Percentiles rank a stretch among this genome's conserved stretches.
phyloP scores from a whole-genome alignment of 2,329 filamentous ascomycete species.

The Drechmeria coniospora region DNA sequence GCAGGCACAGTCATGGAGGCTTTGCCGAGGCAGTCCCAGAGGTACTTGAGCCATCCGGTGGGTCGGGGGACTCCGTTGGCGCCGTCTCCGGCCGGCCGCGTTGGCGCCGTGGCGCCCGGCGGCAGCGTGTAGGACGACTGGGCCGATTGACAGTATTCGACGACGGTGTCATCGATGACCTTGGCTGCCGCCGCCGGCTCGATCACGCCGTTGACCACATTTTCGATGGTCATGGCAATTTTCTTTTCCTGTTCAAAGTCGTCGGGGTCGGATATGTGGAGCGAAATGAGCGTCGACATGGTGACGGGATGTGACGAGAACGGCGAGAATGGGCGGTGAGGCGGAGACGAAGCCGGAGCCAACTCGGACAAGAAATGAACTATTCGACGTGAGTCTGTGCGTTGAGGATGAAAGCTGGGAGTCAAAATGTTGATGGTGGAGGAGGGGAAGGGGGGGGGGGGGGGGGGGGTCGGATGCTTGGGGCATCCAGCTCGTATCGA shows the following conservation, averaged over 20 bases:
- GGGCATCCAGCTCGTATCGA: no score
- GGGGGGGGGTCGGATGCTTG: no score
- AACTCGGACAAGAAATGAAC: no score
- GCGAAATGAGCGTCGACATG: neutral
- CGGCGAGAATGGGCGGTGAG: neutral
- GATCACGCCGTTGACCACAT: conserved; percentile 1
- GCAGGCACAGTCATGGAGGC: neutral
- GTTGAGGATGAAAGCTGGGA: no score
- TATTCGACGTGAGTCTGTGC: no score
- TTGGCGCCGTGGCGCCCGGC: no score
- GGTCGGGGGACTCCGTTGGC: neutral
- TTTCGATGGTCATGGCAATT: neutral
- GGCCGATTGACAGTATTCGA: neutral
- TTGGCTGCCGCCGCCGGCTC: neutral
- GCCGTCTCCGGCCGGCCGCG: neutral
- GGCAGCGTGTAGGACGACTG: neutral
- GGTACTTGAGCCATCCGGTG: conserved; percentile 2
- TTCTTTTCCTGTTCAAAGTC: conserved; percentile 1
- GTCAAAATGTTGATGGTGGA: no score
- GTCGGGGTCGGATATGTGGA: conserved; percentile 1
- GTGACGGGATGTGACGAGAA: neutral
- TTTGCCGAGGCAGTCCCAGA: conserved; percentile 1
- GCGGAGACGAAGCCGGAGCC: neutral
- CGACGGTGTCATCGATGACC: conserved; percentile 1
- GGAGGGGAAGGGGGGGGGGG: no score